Conservation (phyloP, 345 rosid species). For the Excoecaria cochinchinensis region DNA sequence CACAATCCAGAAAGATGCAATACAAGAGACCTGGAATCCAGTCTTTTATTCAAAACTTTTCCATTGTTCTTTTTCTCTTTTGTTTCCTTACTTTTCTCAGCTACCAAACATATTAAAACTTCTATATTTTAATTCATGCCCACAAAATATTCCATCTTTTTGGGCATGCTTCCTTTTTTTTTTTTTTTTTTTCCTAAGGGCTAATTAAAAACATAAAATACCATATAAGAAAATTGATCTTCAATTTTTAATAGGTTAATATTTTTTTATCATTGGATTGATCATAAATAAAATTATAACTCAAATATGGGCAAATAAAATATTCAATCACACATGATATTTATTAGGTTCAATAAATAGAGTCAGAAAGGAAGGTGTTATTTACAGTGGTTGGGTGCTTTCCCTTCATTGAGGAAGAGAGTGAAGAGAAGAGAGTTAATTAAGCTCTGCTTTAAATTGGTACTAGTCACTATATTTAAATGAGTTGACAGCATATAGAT, state of each 20-base stretch:
- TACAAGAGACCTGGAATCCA: conserved; percentile 10
- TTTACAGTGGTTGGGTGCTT: too few relatives aligned
- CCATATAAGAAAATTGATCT: too few relatives aligned
- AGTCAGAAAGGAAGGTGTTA: too few relatives aligned
- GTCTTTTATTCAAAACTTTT: neutral
- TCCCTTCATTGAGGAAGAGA: neutral
- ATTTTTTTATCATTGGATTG: too few relatives aligned
- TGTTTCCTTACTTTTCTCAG: neutral
- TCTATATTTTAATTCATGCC: neutral
- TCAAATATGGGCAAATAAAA: too few relatives aligned
- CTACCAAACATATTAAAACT: neutral
- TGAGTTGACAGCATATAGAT: conserved; percentile 4
- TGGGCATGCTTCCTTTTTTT: neutral
- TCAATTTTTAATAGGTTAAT: too few relatives aligned
- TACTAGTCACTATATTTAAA: neutral
- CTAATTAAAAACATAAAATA: too few relatives aligned
- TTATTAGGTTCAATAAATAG: too few relatives aligned
- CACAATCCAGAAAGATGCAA: neutral
- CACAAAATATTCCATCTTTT: neutral
- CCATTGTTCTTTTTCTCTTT: neutral
- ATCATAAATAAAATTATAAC: too few relatives aligned
- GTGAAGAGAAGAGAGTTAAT: neutral
- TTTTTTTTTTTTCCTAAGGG: too few relatives aligned
- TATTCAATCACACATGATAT: too few relatives aligned
- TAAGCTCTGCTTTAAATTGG: neutral